phyloP scores from a whole-genome alignment of 1,284 basidiomycete species.

The Puccinia hordei region DNA sequence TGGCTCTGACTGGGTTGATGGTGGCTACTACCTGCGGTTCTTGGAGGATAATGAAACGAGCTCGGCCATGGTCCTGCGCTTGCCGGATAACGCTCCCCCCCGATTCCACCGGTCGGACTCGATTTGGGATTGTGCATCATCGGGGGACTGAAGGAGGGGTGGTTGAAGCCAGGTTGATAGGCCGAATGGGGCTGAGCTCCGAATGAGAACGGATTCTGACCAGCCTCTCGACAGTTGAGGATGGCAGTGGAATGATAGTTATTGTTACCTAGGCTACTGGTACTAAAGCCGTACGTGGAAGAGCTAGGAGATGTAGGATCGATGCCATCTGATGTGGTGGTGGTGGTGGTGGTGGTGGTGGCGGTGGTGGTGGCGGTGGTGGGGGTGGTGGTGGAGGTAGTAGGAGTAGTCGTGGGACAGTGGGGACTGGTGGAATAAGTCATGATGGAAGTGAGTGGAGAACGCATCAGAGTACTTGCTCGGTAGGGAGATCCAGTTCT shows the following conservation, averaged over 20 bases:
- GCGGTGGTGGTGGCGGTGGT: neutral
- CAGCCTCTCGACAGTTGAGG: neutral
- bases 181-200: conserved; percentile 11
- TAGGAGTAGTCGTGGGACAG: conserved; percentile 12
- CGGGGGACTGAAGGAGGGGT: conserved; percentile 10
- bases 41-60: conserved; percentile 11
- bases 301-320: conserved; percentile 19
- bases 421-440: conserved; percentile 8
- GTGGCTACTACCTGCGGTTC: conserved; percentile 1
- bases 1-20: conserved; percentile 47
- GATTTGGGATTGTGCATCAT: conserved; percentile 3
- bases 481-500: conserved; percentile 42
- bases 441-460: conserved; percentile 21
- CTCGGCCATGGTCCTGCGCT: conserved; percentile 45
- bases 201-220: conserved; percentile 29
- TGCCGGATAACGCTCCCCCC: conserved; percentile 14
- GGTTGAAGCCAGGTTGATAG: conserved; percentile 27
- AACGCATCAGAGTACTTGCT: conserved; percentile 16
- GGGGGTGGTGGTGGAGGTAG: neutral
- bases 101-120: neutral
- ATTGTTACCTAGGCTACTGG: neutral
- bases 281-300: conserved; percentile 21
- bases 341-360: too few species aligned
- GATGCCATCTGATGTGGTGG: neutral
- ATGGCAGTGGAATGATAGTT: neutral